phyloP scores from a whole-genome alignment of 805 yeast species.

The Kockiozyma suomiensis region DNA sequence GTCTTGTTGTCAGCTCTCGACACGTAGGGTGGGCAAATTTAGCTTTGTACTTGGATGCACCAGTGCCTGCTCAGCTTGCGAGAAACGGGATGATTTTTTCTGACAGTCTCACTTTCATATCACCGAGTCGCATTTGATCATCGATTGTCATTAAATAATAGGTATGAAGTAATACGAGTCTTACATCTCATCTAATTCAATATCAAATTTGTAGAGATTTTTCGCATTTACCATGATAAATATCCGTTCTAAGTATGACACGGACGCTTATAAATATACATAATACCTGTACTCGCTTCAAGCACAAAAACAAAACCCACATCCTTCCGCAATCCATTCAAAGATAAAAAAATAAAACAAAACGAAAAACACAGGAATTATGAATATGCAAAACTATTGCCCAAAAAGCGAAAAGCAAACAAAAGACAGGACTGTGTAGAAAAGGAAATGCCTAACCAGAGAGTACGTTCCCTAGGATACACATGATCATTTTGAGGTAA shows the following conservation, averaged over 20 bases:
- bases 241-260: background rate
- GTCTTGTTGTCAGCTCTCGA: no score
- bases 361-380: background rate
- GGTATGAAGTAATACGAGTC: no score
- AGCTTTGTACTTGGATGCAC: no score
- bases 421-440: background rate
- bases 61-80: no score
- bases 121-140: no score
- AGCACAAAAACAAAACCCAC: background rate
- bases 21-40: no score
- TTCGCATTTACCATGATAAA: background rate
- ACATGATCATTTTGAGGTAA: background rate
- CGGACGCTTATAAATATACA: slow-evolving; percentile 2
- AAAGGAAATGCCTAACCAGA: background rate
- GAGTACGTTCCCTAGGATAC: background rate
- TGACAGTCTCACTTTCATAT: no score
- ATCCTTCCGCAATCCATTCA: background rate
- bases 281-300: background rate
- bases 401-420: background rate
- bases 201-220: no score
- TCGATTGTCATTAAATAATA: no score
- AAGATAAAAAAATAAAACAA: background rate
- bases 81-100: no score
- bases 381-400: background rate
- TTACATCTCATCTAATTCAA: no score